Percentiles rank a stretch among this genome's conserved stretches.
phyloP scores from a whole-genome alignment of 257 asterid genomes.

The Solanum virginianum region DNA sequence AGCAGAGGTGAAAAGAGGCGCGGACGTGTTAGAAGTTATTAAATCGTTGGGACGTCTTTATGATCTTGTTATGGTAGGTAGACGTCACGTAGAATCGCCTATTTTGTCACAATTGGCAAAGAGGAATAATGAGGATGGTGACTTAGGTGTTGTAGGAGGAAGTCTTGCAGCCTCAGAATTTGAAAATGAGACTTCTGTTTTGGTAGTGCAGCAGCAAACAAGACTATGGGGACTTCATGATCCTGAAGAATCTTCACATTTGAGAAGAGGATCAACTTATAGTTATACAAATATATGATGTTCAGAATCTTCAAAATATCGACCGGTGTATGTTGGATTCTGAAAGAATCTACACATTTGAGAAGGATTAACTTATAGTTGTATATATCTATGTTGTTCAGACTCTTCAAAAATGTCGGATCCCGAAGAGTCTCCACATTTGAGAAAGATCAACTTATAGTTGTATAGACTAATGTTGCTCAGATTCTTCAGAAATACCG shows the following conservation, averaged over 20 bases:
- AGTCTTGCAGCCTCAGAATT: slow-evolving; percentile 32
- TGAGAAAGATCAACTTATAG: slow-evolving; percentile 39
- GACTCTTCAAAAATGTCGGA: background rate
- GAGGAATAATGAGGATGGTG: slow-evolving; percentile 27
- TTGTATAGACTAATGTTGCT: background rate
- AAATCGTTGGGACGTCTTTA: slow-evolving; percentile 20
- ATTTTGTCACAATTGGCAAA: slow-evolving; percentile 26
- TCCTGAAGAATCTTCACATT: slow-evolving; percentile 62
- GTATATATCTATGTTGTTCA: background rate
- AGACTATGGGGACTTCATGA: slow-evolving; percentile 50
- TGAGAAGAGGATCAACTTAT: slow-evolving; percentile 34
- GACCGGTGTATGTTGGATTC: background rate
- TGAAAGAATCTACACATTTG: slow-evolving; percentile 32
- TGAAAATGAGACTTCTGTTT: slow-evolving; percentile 27
- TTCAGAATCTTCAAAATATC: background rate
- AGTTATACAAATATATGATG: background rate
- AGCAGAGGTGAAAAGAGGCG: slow-evolving; percentile 27
- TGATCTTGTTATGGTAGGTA: slow-evolving; percentile 52
- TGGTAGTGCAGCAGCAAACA: slow-evolving; percentile 56
- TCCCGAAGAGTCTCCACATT: slow-evolving; percentile 50
- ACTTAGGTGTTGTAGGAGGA: slow-evolving; percentile 45
- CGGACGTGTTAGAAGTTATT: slow-evolving; percentile 28
- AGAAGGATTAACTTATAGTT: slow-evolving; percentile 35
- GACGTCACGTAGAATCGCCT: slow-evolving; percentile 33
- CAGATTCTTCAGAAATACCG: background rate